Evolutionary conservation across 2,329 filamentous ascomycete genomes (phyloP).

Genomic region (Fusarium albidum): DNA sequence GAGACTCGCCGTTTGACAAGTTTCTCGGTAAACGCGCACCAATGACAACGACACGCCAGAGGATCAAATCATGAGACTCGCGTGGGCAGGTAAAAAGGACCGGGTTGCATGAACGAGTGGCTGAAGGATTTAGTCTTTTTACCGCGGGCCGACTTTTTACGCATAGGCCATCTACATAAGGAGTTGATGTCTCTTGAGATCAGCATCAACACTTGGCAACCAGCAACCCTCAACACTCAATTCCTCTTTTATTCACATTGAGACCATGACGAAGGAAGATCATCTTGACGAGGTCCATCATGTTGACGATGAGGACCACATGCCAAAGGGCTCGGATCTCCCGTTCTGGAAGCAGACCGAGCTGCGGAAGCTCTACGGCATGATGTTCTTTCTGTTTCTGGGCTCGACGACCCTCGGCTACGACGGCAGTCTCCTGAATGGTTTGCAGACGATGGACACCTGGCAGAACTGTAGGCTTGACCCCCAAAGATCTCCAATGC

Average conservation of each 20-base stretch:
- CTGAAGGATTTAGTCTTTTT: background rate
- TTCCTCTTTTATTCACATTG: slow-evolving; percentile 6
- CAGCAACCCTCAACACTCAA: background rate
- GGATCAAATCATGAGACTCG: background rate
- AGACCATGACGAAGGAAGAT: slow-evolving; percentile 10
- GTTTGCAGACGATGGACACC: slow-evolving; percentile 32
- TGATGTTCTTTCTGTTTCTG: slow-evolving; percentile 37
- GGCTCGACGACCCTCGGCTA: slow-evolving; percentile 36
- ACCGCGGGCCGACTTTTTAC: slow-evolving; percentile 2
- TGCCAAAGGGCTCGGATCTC: slow-evolving; percentile 21
- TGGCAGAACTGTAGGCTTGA: slow-evolving; percentile 27
- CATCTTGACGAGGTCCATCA: slow-evolving; percentile 11
- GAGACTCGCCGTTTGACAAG: background rate
- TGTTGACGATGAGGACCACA: slow-evolving; percentile 13
- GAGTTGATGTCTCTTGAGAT: background rate
- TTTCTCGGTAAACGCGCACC: slow-evolving; percentile 7
- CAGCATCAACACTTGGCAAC: background rate
- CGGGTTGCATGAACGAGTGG: background rate
- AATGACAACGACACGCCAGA: background rate
- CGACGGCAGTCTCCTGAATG: slow-evolving; percentile 32
- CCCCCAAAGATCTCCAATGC: no score
- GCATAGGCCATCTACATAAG: slow-evolving; percentile 4
- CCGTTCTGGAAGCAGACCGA: slow-evolving; percentile 38
- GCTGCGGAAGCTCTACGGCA: slow-evolving; percentile 33
- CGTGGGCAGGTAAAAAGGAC: background rate